Percentiles rank a stretch among this genome's conserved stretches.
phyloP scores from a whole-genome alignment of 2,329 filamentous ascomycete species.

The Sclerotinia borealis region DNA sequence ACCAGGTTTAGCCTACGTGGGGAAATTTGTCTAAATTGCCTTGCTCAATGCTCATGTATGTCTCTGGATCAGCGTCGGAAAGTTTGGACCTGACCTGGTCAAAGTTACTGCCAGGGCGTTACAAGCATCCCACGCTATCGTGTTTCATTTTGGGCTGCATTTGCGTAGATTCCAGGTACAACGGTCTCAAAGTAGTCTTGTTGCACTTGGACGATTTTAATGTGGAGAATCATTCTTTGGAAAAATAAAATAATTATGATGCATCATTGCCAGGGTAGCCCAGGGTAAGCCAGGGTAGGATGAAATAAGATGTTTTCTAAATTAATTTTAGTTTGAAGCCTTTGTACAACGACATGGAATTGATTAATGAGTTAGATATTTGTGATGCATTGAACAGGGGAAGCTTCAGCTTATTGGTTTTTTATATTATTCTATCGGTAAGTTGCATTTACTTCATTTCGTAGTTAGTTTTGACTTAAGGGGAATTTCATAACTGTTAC shows the following conservation, averaged over 20 bases:
- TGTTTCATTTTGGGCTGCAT: constrained; percentile 29
- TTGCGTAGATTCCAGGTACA: constrained; percentile 10
- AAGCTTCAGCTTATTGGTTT: constrained; percentile 1
- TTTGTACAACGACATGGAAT: constrained; percentile 1
- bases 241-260: not conserved
- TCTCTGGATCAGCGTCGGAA: constrained; percentile 12
- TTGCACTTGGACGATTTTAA: constrained; percentile 11
- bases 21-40: constrained; percentile 12
- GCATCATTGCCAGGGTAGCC: no score
- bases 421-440: not conserved
- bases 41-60: constrained; percentile 6
- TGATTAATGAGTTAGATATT: not conserved
- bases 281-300: no score
- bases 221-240: not conserved
- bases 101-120: constrained; percentile 15
- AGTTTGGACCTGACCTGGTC: constrained; percentile 9
- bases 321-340: constrained; percentile 4
- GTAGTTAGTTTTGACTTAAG: not conserved
- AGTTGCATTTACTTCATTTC: not conserved
- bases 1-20: constrained; percentile 10
- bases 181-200: constrained; percentile 8
- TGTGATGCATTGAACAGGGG: not conserved
- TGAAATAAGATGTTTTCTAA: not conserved
- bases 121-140: constrained; percentile 31
- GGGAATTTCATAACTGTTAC: not conserved